Evolutionary conservation across 129 eudicot species (phyloP), one percentile per base, ranked within the genome.

Genomic region (Mikania micrantha): DNA sequence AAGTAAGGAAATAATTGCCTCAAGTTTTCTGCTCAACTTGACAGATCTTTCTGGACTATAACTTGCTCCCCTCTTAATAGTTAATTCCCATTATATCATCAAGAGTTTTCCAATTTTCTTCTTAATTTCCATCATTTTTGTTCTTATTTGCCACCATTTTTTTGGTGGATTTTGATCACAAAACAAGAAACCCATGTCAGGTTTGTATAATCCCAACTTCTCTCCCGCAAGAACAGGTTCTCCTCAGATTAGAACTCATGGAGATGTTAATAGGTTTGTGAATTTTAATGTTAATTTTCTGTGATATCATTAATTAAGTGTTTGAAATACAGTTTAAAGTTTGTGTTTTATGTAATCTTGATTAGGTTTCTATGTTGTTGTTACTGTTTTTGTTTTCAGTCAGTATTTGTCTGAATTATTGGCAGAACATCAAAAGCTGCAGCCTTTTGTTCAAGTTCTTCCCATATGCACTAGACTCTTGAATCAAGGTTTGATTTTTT

Each of bases 361-460:
- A 49, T 58, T 75, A 31, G 48, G 21, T 4, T 66, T 38, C 35
- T 5, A n/a, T n/a, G n/a, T 66, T 59, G 0, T 3, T 57, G 11
- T 60, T 73, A 20, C 27, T 75, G 54, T 12, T 56, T 38, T 19
- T 34, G 31, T 53, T 58, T 84, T 84, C 75, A 90, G 87, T 81
- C 98, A 88, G 78, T 93, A 93, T 80, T 72, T 93, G 73, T 73
- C 96, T 6, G 98, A 93, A 82, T 82, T 93, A 47, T 84, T 93
- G 77, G 88, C 84, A 41, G 98, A 93, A 78, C 96, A 93, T 81
- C 92, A 93, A 32, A 93, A 93, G 91, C 80, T 93, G 54, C 95
- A 86, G n/a, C 97, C 97, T 10, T 90, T 90, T 69, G 19, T 80
- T 69, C 90, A 84, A 79, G 80, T 84, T 24, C 79, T 87, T 69